Evolutionary conservation across 2,329 filamentous ascomycete species (phyloP).

Genomic region (Alternaria metachromatica): DNA sequence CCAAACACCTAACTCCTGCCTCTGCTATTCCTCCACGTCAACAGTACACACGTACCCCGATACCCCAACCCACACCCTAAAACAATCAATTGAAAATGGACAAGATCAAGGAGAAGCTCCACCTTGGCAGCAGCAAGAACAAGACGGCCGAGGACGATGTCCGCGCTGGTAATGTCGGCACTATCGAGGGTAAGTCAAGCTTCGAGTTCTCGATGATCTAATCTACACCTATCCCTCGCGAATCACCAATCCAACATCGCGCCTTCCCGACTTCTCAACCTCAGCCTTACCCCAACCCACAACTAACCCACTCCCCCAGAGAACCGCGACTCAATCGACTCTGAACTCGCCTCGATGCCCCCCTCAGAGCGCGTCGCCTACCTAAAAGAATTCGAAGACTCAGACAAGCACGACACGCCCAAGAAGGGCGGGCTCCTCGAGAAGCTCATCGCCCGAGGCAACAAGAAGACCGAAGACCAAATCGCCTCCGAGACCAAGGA

Average conservation of each 20-base stretch:
- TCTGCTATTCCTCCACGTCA: not conserved
- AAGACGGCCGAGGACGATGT: slow-evolving; percentile 37
- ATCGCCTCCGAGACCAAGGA: slow-evolving; percentile 34
- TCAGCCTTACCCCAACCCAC: not conserved
- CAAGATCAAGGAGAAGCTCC: slow-evolving; percentile 46
- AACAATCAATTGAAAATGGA: slow-evolving; percentile 33
- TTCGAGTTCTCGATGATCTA: not conserved
- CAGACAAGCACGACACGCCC: slow-evolving; percentile 37
- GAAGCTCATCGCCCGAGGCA: slow-evolving; percentile 43
- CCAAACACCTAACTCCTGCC: slow-evolving; percentile 5
- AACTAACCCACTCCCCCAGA: slow-evolving; percentile 20
- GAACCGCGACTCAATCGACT: slow-evolving; percentile 41
- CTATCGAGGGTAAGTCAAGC: slow-evolving; percentile 25
- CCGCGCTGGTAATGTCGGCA: slow-evolving; percentile 23
- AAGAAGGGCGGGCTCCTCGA: slow-evolving; percentile 45
- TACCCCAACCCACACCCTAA: not conserved
- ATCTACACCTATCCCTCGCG: not conserved
- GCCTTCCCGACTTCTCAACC: not conserved
- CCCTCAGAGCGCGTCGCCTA: slow-evolving; percentile 45
- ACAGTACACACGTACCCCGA: not conserved
- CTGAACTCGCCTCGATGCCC: slow-evolving; percentile 41
- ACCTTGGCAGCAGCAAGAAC: slow-evolving; percentile 40
- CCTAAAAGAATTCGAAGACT: slow-evolving; percentile 45
- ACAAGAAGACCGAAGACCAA: slow-evolving; percentile 46
- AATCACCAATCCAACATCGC: not conserved